Evolutionary conservation across 1,284 basidiomycete species (phyloP), one percentile per base, ranked within the genome.

Genomic region (Pyrrhoderma noxium): DNA sequence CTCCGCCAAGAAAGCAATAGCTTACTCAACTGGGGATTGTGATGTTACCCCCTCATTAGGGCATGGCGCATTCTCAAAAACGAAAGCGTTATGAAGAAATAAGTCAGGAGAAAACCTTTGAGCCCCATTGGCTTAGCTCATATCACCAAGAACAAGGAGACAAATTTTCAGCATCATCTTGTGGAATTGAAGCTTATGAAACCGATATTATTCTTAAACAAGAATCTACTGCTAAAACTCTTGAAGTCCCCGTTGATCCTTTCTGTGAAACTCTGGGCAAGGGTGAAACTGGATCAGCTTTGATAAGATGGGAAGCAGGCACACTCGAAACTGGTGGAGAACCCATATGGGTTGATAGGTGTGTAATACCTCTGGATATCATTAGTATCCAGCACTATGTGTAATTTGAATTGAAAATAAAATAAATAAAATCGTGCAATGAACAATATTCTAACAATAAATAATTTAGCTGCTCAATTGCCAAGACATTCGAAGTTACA

Each of bases 321-420:
- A 22, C 36, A 13, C 41, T 42, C 5, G 22, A 43, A 35, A 27
- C 40, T 22, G 64, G 60, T 2, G 56, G 38, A 16, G 38, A 40
- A 22, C 38, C 38, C 14, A 22, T 76, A 3, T 77, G 74, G 79
- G 70, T 83, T 55, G 82, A 83, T 72, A 75, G 83, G 84, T 80
- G 75, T 67, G 82, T 70, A 56, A 52, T 56, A 43, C 44, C 23
- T 23, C 36, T 31, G 44, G 5, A 14, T 7, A 18, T 5, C 14
- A 22, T n/a, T 14, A 22, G 8, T 16, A 16, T 37, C 35, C 16
- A 9, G 9, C 16, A 9, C 16, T 37, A 11, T 37, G 11, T 37
- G 35, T 9, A 37, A 37, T 11, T 37, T 11, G 35, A 37, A 9
- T 37, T 37, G 9, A 9, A 16, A 37, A 9, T 9, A 37, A 16